phyloP scores from a whole-genome alignment of 805 yeast species.

The Trichomonascus vanleenenianus region DNA sequence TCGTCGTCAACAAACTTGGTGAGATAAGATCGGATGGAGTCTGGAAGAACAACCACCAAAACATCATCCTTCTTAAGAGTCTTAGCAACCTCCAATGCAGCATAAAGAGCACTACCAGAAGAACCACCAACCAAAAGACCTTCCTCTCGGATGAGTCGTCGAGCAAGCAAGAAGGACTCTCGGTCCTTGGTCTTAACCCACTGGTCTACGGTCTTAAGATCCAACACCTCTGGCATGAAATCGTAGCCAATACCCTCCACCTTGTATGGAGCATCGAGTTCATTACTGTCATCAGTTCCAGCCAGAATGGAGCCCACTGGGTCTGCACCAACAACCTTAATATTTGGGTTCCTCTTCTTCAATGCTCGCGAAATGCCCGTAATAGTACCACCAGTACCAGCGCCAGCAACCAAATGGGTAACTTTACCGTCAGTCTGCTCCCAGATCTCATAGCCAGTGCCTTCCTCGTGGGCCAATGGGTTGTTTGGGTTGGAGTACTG shows the following conservation, averaged over 20 bases:
- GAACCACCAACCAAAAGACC: constrained; percentile 89
- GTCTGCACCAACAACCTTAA: constrained; percentile 71
- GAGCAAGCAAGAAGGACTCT: constrained; percentile 69
- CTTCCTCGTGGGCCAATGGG: constrained; percentile 76
- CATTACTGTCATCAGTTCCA: constrained; percentile 63
- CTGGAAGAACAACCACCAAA: constrained; percentile 78
- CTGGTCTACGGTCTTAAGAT: constrained; percentile 55
- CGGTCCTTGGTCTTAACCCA: constrained; percentile 86
- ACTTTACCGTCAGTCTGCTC: constrained; percentile 66
- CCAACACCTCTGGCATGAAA: constrained; percentile 74
- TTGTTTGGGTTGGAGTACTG: constrained; percentile 74
- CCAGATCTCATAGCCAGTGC: constrained; percentile 83
- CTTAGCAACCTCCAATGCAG: constrained; percentile 61
- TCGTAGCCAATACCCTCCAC: constrained; percentile 93
- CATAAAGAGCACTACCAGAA: constrained; percentile 76
- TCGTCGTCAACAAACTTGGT: constrained; percentile 86
- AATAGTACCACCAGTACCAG: constrained; percentile 92
- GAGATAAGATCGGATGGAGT: constrained; percentile 76
- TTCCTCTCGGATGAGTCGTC: constrained; percentile 76
- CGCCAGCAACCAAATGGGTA: constrained; percentile 78
- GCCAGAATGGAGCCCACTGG: constrained; percentile 85
- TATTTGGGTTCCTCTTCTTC: constrained; percentile 58
- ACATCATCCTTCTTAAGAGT: constrained; percentile 65
- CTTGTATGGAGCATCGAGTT: constrained; percentile 47
- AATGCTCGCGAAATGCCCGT: constrained; percentile 72